Base-by-base conservation (phyloP, 257 asterid genomes). In the Nicotiana knightiana region DNA sequence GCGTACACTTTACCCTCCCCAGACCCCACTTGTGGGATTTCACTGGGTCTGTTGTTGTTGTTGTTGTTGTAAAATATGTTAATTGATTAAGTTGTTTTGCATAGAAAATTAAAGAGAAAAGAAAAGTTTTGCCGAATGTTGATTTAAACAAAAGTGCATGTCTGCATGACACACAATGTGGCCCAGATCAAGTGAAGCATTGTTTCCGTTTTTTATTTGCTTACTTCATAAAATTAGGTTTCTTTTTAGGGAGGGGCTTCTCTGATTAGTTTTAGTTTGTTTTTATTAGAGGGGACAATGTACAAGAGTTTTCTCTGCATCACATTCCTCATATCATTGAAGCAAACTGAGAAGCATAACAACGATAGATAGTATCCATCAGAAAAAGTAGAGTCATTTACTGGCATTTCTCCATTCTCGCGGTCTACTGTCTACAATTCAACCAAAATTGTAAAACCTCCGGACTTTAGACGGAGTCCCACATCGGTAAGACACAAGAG, bases 191-290 rank as follows among this genome's bases (percentile, higher is more conserved):
- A 39, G 57, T 68, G n/a, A 68, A 39, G 57, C n/a, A 37, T 37
- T 39, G 33, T 68, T 68, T 68, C 33, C 77, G 2, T 39, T 2
- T 39, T n/a, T n/a, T n/a, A 39, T 68, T 68, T n/a, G 57, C 6
- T 11, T n/a, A 39, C 43, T 35, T 68, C 15, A 37, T 68, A 68
- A 68, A n/a, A 39, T n/a, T 37, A 35, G 76, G 77, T n/a, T 39
- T 11, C 57, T 39, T 39, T 9, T 70, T 43, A 43, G 77, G 35
- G 13, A 39, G 21, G n/a, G 77, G 32, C 10, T 4, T 70, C 21
- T n/a, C 77, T 70, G 77, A 21, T 39, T 37, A 67, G 55, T 67
- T 67, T 67, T 37, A 70, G 33, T 70, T 70, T 70, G n/a, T 37
- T 70, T 9, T 21, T 21, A 21, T 43, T 70, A 43, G 58, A 43